Base-by-base conservation (phyloP, 495 filamentous ascomycete species). In the Aspergillus wentii region DNA sequence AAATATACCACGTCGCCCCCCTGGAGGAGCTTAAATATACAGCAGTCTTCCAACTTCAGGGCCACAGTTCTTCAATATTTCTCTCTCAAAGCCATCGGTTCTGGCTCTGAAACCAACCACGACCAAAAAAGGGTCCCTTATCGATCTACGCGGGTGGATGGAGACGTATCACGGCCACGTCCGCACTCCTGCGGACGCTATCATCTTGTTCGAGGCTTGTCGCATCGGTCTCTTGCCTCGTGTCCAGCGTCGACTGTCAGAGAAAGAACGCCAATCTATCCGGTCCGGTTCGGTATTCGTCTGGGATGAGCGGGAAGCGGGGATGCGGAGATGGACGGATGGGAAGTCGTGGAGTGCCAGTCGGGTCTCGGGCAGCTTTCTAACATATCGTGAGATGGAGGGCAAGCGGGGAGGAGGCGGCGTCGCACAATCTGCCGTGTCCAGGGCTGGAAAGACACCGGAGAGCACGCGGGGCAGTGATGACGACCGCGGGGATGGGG, bases 271-370 rank as follows among this genome's bases (percentile, higher is more conserved):
- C 27, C 89, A 95, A 49, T 81, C 84, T 5, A 98, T 98, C 53
- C 80, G 84, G 43, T 94, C 91, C 2, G 92, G 92, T 13, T 97
- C 94, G 0, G 91, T 98, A 6, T 98, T 96, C 54, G 92, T 98
- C 21, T 98, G 92, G 92, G 94, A 97, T 62, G 92, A 98, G 71
- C 74, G 91, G 47, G 92, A 98, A 71, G 92, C 92, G 7, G 92
- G 92, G 38, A 98, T 98, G 92, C 77, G 92, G 40, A 74, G 92
- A 62, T 98, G 92, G 92, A 98, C 92, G 0, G 92, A 98, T 51
- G 92, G 92, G 15, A 98, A 98, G 59, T 97, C 92, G 29, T 98
- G 92, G 92, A 97, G 94, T 52, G 92, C 92, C 17, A 96, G 91
- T 57, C 79, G 92, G 38, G 92, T 98, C 2, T 96, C 94, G 0